Evolutionary conservation across 208 protist species (phyloP).

Genomic region (Acanthamoeba divionensis): DNA sequence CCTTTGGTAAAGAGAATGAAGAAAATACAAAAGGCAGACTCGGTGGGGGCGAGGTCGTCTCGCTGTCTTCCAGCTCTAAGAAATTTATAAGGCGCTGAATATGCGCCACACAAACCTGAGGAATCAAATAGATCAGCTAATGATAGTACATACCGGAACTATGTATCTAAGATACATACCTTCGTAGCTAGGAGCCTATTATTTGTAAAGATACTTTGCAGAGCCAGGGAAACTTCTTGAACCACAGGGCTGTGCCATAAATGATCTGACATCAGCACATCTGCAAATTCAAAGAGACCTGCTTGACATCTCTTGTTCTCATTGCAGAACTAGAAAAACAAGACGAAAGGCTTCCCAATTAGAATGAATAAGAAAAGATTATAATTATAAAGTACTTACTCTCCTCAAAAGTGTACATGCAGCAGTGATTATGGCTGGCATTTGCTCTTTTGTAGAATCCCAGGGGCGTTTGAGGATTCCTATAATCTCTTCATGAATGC

Average conservation of each 20-base stretch:
- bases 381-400: not conserved
- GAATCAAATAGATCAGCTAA: too few relatives aligned
- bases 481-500: constrained; percentile 19
- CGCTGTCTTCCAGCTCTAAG: not conserved
- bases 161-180: not conserved
- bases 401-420: not conserved
- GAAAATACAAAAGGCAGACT: not conserved
- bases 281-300: not conserved
- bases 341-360: too few relatives aligned
- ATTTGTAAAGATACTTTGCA: not conserved
- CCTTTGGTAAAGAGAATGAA: not conserved
- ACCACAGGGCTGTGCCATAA: constrained; percentile 17
- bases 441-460: constrained; percentile 3
- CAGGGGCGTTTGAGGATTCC: constrained; percentile 46
- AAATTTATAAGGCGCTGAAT: constrained; percentile 5
- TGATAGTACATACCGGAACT: too few relatives aligned
- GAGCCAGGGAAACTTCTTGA: not conserved
- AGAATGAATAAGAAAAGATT: too few relatives aligned
- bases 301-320: not conserved
- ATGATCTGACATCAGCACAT: constrained; percentile 19
- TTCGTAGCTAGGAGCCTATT: not conserved
- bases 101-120: not conserved
- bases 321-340: not conserved
- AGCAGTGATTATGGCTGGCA: constrained; percentile 18
- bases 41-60: not conserved